Base-by-base conservation (phyloP, 2,329 filamentous ascomycete genomes). In the Mollisiaceae sp. region DNA sequence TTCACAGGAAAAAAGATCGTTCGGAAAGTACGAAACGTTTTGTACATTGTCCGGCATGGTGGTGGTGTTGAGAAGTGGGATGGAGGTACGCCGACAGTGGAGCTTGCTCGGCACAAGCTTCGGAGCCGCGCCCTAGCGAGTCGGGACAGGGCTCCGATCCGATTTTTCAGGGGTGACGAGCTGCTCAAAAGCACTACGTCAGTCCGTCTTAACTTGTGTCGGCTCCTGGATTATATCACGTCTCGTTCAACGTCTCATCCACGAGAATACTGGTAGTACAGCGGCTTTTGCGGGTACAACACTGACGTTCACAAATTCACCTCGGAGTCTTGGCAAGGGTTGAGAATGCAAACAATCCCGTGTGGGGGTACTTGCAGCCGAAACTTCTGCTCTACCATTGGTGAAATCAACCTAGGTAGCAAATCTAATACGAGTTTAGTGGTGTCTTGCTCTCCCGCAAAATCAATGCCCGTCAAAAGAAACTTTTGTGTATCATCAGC, bases 1-100 rank as follows among this genome's bases (percentile, higher is more conserved):
- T 65, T 56, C 36, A 20, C 43, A 55, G 27, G 62, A 41, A 20
- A 60, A 39, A 71, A 66, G 12, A 65, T 60, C 39, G 50, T 62
- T 41, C 50, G 60, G 58, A 68, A 60, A 32, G 62, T 67, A 59
- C 58, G 43, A 36, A 59, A 55, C 12, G 62, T 63, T 50, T n/a
- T 59, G 55, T 59, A 63, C 62, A 63, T 63, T 24, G 15, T 52
- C 24, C 35, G 18, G 3, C 36, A 57, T 57, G 35, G 39, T 22
- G 55, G 22, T 54, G 32, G 32, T 27, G 14, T 57, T 20, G 18
- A 57, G 55, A 41, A 57, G 55, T 57, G 55, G 55, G 55, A 54
- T 54, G 27, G 3, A 32, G 3, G 45, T 11, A 35, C 27, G 50
- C 50, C 50, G 50, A 54, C 32, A 54, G 50, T 27, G 50, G 50